Base-by-base conservation (phyloP, 257 asterid species). In the Avicennia marina region DNA sequence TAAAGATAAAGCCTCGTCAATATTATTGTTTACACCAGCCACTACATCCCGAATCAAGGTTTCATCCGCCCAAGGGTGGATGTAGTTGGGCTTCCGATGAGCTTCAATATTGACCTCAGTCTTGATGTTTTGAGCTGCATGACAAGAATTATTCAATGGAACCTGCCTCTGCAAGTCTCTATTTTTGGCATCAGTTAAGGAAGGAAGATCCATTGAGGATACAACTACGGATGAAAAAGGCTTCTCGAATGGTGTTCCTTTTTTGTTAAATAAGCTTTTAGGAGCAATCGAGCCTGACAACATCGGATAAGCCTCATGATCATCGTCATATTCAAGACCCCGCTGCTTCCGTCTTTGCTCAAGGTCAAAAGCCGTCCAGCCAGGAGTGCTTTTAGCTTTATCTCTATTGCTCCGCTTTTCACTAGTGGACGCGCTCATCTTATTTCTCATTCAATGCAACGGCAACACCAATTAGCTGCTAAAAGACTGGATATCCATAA, bases 301-400 rank as follows among this genome's bases (percentile, higher is more conserved):
- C 34, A 69, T 47, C 4, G 96, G 98, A 68, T 75, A 91, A 64
- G 78, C 72, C 52, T 85, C 94, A 24, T 40, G 22, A 47, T 61
- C 70, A 47, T 60, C 55, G 25, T 55, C 74, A 25, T 74, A 59
- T 60, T 68, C 81, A 42, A 72, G 46, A 49, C 67, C 73, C 49
- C 45, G 67, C 51, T 58, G 75, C 64, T 73, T 77, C 63, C 70
- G 73, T 27, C 72, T 76, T 54, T 85, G 86, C 63, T 80, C 67
- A 32, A 72, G 86, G 73, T 85, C 94, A 75, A 91, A 91, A 41
- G 80, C 90, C 40, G 80, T 80, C 98, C 96, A 91, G 58, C 98
- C 98, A 8, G 83, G 71, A n/a, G 64, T 45, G 62, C 73, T 67
- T 42, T 73, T 75, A 65, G 68, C 74, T 75, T 72, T 78, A 65